Conservation (phyloP, 2,329 filamentous ascomycete species). For the Alternaria ethzedia region DNA sequence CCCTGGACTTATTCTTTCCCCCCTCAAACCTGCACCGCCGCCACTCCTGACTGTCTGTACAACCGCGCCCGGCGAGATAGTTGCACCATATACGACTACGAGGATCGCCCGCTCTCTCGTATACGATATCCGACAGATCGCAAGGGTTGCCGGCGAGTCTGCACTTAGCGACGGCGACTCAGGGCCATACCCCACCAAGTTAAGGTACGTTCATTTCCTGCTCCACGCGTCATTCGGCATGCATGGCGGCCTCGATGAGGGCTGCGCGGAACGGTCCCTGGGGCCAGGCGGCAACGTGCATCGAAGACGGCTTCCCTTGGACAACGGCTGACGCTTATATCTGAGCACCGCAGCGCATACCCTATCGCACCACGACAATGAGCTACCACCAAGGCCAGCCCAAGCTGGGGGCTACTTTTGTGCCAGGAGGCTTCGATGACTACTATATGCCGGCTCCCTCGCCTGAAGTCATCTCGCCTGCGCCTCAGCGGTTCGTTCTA, state of each 20-base stretch:
- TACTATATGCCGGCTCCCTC: constrained; percentile 65
- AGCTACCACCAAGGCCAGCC: constrained; percentile 46
- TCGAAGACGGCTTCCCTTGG: constrained; percentile 19
- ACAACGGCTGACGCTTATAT: constrained; percentile 37
- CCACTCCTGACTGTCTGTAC: constrained; percentile 6
- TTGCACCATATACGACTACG: constrained; percentile 9
- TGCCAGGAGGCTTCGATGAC: constrained; percentile 71
- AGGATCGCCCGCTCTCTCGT: constrained; percentile 6
- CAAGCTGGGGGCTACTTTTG: constrained; percentile 65
- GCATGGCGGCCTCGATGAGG: constrained; percentile 26
- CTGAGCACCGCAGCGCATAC: constrained; percentile 17
- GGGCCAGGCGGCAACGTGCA: constrained; percentile 20
- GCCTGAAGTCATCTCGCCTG: constrained; percentile 71
- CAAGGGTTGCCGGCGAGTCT: constrained; percentile 19
- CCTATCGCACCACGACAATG: constrained; percentile 32
- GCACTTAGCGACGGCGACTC: constrained; percentile 23
- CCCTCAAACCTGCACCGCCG: constrained; percentile 12
- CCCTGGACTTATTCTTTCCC: constrained; percentile 7
- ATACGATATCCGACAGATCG: constrained; percentile 19
- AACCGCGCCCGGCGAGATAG: neutral
- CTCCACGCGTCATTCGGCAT: constrained; percentile 32
- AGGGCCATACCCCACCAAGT: constrained; percentile 36
- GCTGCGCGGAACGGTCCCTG: constrained; percentile 17
- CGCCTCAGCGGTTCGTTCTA: constrained; percentile 68
- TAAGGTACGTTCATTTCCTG: constrained; percentile 28